Conservation (phyloP, 257 asterid genomes). For the Solanum gracilifrons region DNA sequence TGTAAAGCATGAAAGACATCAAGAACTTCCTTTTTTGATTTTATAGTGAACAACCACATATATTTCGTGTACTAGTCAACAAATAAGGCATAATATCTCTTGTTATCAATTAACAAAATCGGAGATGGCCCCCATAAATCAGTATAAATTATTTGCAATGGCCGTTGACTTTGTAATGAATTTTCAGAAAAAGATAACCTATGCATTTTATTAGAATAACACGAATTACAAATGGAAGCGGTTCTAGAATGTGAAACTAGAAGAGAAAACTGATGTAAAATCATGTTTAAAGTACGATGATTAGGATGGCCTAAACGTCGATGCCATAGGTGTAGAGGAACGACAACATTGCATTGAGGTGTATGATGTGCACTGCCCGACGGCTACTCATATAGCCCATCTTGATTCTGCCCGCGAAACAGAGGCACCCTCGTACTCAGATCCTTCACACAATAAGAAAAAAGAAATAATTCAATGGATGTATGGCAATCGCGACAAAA, state of each 20-base stretch:
- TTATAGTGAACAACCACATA: background rate
- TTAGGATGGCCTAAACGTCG: background rate
- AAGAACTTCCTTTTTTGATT: too few species aligned
- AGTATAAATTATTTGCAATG: background rate
- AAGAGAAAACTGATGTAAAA: background rate
- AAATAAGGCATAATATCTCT: background rate
- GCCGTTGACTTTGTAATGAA: background rate
- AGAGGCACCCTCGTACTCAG: background rate
- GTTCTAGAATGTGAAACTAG: background rate
- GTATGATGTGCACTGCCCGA: background rate
- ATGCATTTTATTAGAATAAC: background rate
- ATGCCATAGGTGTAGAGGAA: background rate
- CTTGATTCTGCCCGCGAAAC: background rate
- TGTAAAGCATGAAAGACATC: background rate
- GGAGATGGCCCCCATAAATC: background rate
- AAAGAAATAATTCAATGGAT: background rate
- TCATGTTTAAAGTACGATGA: background rate
- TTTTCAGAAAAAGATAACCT: background rate
- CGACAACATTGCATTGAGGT: background rate
- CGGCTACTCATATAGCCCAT: background rate
- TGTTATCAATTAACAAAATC: too few species aligned
- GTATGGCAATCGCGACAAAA: background rate
- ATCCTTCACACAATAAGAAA: background rate
- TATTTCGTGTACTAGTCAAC: background rate
- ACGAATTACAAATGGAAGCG: background rate